These are phyloP conservation scores for Vanilla planifolia DNA, from an alignment of 106 monocot genomes.

Conservation along the genomic window DNA sequence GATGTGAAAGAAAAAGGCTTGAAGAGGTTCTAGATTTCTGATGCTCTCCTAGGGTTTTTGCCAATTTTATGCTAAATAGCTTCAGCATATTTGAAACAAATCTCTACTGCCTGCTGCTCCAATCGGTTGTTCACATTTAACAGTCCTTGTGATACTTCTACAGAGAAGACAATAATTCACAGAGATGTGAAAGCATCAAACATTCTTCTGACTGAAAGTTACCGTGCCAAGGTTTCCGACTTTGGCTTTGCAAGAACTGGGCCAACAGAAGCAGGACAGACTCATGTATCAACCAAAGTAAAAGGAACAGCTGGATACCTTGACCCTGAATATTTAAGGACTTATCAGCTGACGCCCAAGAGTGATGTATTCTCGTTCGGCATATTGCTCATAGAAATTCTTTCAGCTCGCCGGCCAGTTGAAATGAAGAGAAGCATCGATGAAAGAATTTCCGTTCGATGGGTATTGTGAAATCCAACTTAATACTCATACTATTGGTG, in stretches of 20 bases:
- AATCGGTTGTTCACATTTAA: no score
- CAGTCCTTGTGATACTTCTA: no score
- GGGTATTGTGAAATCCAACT: conserved; percentile 29
- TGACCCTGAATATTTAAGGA: conserved; percentile 77
- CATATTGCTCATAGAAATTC: conserved; percentile 72
- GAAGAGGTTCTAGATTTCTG: no score
- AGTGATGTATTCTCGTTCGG: conserved; percentile 90
- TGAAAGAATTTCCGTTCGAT: conserved; percentile 78
- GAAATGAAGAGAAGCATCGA: conserved; percentile 40
- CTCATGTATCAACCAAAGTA: conserved; percentile 66
- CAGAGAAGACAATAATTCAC: conserved; percentile 81
- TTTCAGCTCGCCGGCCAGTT: conserved; percentile 77
- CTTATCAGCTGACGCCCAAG: conserved; percentile 68
- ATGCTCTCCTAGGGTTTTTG: no score
- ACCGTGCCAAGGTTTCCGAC: conserved; percentile 71
- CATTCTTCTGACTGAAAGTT: conserved; percentile 72
- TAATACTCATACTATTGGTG: background rate
- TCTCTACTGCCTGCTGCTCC: no score
- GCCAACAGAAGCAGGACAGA: conserved; percentile 50
- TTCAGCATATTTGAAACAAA: no score
- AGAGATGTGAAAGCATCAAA: conserved; percentile 89
- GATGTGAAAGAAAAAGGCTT: no score
- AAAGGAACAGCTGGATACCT: conserved; percentile 93
- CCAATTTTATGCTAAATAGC: no score
- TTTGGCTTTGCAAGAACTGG: conserved; percentile 85